Base-by-base conservation (phyloP, 495 filamentous ascomycete species). In the Penicillium daleae region DNA sequence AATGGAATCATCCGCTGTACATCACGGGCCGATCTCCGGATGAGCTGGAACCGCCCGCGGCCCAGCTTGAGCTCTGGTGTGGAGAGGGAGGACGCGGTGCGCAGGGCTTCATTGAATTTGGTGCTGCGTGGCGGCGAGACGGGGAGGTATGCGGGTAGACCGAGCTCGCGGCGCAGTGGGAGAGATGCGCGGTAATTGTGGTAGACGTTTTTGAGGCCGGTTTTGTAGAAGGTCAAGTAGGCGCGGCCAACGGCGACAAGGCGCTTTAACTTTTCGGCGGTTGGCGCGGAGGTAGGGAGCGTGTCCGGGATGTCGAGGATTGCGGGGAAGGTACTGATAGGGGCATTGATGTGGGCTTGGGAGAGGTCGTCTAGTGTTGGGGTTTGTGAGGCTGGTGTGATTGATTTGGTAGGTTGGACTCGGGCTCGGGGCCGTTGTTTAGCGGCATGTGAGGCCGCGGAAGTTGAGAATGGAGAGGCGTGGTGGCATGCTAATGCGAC, bases 141-240 rank as follows among this genome's bases (percentile, higher is more conserved):
- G 57, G 71, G 85, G 24, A 66, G 63, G 57, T 69, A 77, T 27
- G 61, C 31, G 17, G 65, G 61, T 6, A 78, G 59, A 6, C 74
- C 70, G 35, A 80, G 66, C 57, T 69, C 42, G 37, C 56, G 64
- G 29, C 73, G 65, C 68, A 79, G 67, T 21, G 80, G 71, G 15
- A 73, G 12, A n/a, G 72, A 73, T 35, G 68, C 68, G 50, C 68
- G 75, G 62, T 89, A 77, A 50, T 87, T 83, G n/a, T 78, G 76
- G 19, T 83, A 80, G 57, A 97, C 86, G 57, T 88, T 85, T 65
- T 83, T 84, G 27, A 97, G 72, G 15, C 94, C 94, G 26, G 85
- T 84, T 72, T 96, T 96, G 85, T 97, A 98, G 84, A 98, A 98
- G 32, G 76, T 74, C 6, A 87, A 68, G 62, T 80, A 84, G 62